Evolutionary conservation across 805 yeast species (phyloP).

Genomic region (Barnettozyma siamensis): DNA sequence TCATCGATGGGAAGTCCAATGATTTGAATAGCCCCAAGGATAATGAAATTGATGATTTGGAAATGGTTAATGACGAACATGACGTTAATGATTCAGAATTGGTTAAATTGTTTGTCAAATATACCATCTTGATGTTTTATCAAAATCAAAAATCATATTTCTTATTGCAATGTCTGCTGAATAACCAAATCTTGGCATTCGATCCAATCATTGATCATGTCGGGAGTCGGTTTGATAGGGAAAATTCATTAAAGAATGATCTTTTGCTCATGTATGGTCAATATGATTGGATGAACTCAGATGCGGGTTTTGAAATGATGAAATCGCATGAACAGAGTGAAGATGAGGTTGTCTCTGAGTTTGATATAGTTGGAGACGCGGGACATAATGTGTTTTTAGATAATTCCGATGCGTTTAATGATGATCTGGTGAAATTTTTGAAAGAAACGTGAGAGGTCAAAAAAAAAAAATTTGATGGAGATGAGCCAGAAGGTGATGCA

Average conservation of each 20-base stretch:
- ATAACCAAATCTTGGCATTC: slow-evolving; percentile 43
- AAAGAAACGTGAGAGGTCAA: too few relatives aligned
- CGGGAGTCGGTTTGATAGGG: slow-evolving; percentile 6
- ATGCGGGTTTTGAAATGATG: slow-evolving; percentile 38
- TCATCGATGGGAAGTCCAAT: background rate
- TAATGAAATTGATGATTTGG: background rate
- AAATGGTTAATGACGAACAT: slow-evolving; percentile 19
- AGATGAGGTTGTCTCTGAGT: slow-evolving; percentile 5
- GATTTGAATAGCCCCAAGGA: background rate
- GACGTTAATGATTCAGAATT: slow-evolving; percentile 18
- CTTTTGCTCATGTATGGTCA: slow-evolving; percentile 49
- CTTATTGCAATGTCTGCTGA: slow-evolving; percentile 14
- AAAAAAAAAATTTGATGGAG: too few relatives aligned
- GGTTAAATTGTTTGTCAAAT: slow-evolving; percentile 16
- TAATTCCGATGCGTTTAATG: slow-evolving; percentile 49
- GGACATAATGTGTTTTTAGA: slow-evolving; percentile 80
- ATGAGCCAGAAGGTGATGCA: too few relatives aligned
- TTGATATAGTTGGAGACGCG: slow-evolving; percentile 38
- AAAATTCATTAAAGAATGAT: slow-evolving; percentile 25
- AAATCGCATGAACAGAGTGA: slow-evolving; percentile 14
- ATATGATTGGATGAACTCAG: slow-evolving; percentile 66
- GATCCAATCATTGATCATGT: slow-evolving; percentile 62
- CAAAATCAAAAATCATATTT: slow-evolving; percentile 19
- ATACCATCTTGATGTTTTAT: slow-evolving; percentile 18
- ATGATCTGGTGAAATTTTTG: slow-evolving; percentile 33